Percentiles rank a stretch among this genome's conserved stretches.
phyloP scores from a whole-genome alignment of 768 basidiomycete genomes.

The Serendipita sp. region DNA sequence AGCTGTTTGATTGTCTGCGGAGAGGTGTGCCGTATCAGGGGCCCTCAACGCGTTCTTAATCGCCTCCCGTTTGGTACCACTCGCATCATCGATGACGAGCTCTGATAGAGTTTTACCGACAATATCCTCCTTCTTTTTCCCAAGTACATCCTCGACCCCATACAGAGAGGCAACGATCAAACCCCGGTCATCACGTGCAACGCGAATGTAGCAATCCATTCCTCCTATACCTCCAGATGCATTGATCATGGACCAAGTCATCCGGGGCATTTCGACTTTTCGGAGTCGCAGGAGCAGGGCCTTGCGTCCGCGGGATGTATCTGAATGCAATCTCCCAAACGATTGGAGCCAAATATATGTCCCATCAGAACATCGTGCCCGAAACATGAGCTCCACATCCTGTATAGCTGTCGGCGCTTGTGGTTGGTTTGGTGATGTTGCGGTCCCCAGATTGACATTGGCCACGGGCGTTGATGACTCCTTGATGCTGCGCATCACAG shows the following conservation, averaged over 20 bases:
- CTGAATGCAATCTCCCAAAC: constrained; percentile 74
- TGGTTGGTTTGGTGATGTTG: constrained; percentile 7
- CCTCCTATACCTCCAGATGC: constrained; percentile 34
- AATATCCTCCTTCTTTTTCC: constrained; percentile 20
- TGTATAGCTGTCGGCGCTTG: constrained; percentile 24
- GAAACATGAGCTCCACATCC: constrained; percentile 70
- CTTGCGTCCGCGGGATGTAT: constrained; percentile 88
- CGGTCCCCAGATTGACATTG: constrained; percentile 12
- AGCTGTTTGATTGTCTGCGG: background rate
- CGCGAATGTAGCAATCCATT: background rate
- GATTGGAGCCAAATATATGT: constrained; percentile 81
- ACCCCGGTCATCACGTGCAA: constrained; percentile 21
- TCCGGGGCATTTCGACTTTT: constrained; percentile 44
- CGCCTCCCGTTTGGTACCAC: background rate
- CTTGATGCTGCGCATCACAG: constrained; percentile 83
- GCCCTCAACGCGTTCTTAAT: background rate
- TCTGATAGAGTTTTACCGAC: constrained; percentile 18
- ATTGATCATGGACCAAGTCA: constrained; percentile 46
- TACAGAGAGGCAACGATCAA: constrained; percentile 22
- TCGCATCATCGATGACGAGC: background rate
- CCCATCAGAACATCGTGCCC: constrained; percentile 43
- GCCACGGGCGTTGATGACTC: constrained; percentile 23
- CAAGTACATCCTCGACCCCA: constrained; percentile 19
- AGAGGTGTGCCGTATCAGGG: background rate
- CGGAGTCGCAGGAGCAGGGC: constrained; percentile 84